phyloP scores from a whole-genome alignment of 2,329 filamentous ascomycete species.

The Trichophyton benhamiae region DNA sequence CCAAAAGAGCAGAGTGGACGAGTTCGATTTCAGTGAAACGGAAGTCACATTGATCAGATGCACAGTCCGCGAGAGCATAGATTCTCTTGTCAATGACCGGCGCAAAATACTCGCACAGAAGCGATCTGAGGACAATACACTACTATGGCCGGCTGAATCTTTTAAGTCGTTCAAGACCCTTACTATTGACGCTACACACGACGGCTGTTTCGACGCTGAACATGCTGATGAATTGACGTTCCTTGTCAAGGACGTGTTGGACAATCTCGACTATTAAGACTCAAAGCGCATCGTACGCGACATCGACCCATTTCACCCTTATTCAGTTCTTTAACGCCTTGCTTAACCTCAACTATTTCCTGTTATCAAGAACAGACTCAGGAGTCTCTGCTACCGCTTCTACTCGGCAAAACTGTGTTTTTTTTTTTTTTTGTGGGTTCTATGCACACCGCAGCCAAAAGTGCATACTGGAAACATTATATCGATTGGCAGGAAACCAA shows the following conservation, averaged over 20 bases:
- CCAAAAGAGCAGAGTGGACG: not conserved
- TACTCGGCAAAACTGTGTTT: not conserved
- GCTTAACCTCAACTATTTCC: not conserved
- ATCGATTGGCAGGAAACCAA: not conserved
- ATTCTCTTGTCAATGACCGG: not conserved
- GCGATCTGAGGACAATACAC: not conserved
- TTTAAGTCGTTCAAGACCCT: conserved; percentile 5
- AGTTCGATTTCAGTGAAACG: conserved; percentile 2
- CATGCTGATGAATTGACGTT: conserved; percentile 6
- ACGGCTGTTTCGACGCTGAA: conserved; percentile 7
- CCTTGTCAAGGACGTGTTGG: conserved; percentile 4
- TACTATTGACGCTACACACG: conserved; percentile 6
- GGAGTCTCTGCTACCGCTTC: not conserved
- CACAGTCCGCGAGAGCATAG: conserved; percentile 1
- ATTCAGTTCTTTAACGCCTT: not conserved
- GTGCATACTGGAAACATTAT: conserved; percentile 1
- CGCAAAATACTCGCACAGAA: conserved; percentile 5
- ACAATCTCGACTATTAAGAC: conserved; percentile 3
- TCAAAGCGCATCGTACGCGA: not conserved
- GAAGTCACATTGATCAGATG: conserved; percentile 6
- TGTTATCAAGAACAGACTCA: not conserved
- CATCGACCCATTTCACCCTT: not conserved
- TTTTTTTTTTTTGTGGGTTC: not conserved
- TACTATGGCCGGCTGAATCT: not conserved
- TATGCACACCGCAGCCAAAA: conserved; percentile 1